These are phyloP conservation scores for Pleurotus citrinopileatus DNA, from an alignment of 768 basidiomycete species.

Conservation along the genomic window DNA sequence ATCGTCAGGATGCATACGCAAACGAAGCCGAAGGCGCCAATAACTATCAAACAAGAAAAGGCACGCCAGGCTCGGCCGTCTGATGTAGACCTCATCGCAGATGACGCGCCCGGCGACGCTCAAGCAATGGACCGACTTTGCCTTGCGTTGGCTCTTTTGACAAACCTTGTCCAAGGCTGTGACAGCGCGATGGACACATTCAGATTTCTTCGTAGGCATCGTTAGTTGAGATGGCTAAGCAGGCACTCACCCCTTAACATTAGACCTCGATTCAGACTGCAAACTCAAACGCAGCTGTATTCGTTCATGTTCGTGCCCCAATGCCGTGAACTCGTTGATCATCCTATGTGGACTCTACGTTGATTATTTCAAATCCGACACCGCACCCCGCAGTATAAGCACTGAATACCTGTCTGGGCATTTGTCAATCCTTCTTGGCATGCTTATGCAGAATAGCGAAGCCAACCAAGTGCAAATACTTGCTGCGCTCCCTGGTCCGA, in stretches of 20 bases:
- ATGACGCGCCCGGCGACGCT: constrained; percentile 20
- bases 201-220: constrained; percentile 46
- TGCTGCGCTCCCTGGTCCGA: constrained; percentile 19
- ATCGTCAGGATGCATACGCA: constrained; percentile 36
- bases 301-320: constrained; percentile 49
- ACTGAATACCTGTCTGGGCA: constrained; percentile 61
- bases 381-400: constrained; percentile 3
- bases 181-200: constrained; percentile 44
- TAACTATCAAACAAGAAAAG: background rate
- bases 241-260: background rate
- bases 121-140: constrained; percentile 68
- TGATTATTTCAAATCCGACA: constrained; percentile 31
- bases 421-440: constrained; percentile 69
- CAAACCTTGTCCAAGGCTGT: constrained; percentile 69
- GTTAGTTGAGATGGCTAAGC: background rate
- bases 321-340: constrained; percentile 42
- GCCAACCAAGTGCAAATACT: constrained; percentile 36
- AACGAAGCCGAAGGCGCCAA: background rate
- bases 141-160: constrained; percentile 70
- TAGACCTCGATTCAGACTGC: constrained; percentile 55
- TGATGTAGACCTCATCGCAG: constrained; percentile 8
- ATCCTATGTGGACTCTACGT: constrained; percentile 50
- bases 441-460: constrained; percentile 40
- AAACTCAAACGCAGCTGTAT: constrained; percentile 46
- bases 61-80: background rate